Percentiles rank a stretch among this genome's conserved stretches.
Conservation (phyloP, 306 rosid species). For the Fragaria iinumae region DNA sequence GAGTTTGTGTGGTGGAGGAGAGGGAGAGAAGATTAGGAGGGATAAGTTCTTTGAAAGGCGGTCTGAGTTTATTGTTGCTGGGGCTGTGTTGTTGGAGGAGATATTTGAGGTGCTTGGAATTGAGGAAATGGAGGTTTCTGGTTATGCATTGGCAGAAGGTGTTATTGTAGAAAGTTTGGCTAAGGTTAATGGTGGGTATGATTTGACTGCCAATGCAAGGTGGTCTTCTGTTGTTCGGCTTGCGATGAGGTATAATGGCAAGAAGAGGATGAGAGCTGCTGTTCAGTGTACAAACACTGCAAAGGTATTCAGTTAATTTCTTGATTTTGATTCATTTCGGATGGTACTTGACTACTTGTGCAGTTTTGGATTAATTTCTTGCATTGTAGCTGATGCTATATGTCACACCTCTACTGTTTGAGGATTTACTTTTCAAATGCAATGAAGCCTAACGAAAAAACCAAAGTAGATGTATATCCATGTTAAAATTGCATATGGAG, state of each 20-base stretch:
- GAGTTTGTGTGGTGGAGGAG: conserved; percentile 26
- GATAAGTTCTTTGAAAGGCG: conserved; percentile 27
- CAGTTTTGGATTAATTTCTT: not conserved
- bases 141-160: conserved; percentile 39
- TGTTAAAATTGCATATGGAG: not conserved
- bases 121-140: conserved; percentile 38
- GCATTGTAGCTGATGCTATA: not conserved
- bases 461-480: not conserved
- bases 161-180: conserved; percentile 29
- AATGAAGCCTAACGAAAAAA: not conserved
- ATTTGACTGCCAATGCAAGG: conserved; percentile 22
- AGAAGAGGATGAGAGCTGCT: conserved; percentile 36
- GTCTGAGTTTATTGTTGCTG: conserved; percentile 36
- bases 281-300: conserved; percentile 30
- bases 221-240: conserved; percentile 34
- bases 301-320: conserved; percentile 19
- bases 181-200: conserved; percentile 9
- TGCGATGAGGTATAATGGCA: conserved; percentile 28
- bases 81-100: conserved; percentile 40
- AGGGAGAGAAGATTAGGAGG: conserved; percentile 25
- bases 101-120: conserved; percentile 36
- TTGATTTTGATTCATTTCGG: not conserved
- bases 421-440: not conserved
- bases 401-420: not conserved
- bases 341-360: not conserved